Evolutionary conservation across 2,329 filamentous ascomycete genomes (phyloP), one percentile per base, ranked within the genome.

Genomic region (Fusarium oligoseptatum): DNA sequence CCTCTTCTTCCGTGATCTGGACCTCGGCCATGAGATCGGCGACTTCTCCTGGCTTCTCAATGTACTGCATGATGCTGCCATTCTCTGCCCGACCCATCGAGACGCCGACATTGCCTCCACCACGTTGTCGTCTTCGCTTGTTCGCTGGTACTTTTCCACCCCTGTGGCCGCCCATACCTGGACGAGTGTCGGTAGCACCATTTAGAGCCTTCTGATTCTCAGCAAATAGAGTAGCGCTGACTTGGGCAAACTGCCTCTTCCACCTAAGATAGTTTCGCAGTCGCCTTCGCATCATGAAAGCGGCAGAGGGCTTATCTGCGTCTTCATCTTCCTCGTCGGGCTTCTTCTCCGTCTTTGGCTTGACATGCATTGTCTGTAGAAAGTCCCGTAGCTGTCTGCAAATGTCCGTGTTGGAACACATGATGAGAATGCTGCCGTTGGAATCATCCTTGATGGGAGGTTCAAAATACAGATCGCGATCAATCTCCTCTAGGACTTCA

Each of bases 401-500:
- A 10, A 95, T 97, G 66, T 92, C 91, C 66, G 94, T 91, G 78
- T 97, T 96, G 29, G 93, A 92, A 80, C 96, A 98, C 97, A 99
- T 98, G 81, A 99, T 94, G 37, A 99, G 85, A 60, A 98, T 95
- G 3, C 94, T 94, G n/a, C 94, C 94, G 80, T 95, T 97, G 0
- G 95, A 97, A 78, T 95, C 94, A 81, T 97, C 95, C 66, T 90
- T 88, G n/a, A 88, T 84, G 10, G 87, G 85, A 7, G 94, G 93
- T 72, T 97, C 95, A 79, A 97, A 92, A 81, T 97, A 97, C 17
- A 95, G 88, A 79, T 98, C 95, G 63, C 92, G 91, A 79, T 98
- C 97, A 76, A 99, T 98, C 83, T 99, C 97, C 73, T 96, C 93
- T 6, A 99, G 85, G 1, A 98, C 92, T 66, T 98, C 95, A n/a